Conservation (phyloP, 2,329 filamentous ascomycete species). For the Claviceps sorghi region DNA sequence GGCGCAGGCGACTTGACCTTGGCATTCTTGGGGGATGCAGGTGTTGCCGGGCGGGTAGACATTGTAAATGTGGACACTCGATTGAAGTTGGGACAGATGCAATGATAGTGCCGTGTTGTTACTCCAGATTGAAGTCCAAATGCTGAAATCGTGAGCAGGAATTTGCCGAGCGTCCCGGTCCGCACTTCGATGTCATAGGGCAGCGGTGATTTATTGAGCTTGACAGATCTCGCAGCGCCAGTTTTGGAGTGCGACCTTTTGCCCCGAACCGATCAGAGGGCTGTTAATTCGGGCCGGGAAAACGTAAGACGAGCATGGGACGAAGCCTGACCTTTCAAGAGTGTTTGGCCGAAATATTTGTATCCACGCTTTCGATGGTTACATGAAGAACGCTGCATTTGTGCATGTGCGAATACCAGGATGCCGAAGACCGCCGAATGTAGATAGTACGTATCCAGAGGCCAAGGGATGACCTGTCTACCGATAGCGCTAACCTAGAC, state of each 20-base stretch:
- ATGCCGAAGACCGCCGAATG: background rate
- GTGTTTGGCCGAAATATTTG: no score
- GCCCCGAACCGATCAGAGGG: background rate
- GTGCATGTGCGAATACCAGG: background rate
- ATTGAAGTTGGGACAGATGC: background rate
- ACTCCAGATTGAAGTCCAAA: background rate
- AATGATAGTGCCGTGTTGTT: background rate
- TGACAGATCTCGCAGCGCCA: background rate
- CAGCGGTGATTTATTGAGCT: background rate
- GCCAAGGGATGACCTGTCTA: background rate
- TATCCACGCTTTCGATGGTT: no score
- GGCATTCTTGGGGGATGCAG: slow-evolving; percentile 39
- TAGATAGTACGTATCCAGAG: no score
- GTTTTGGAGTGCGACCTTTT: background rate
- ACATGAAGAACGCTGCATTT: background rate
- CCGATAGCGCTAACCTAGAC: no score
- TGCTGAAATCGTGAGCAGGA: background rate
- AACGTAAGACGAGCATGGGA: background rate
- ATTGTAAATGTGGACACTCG: slow-evolving; percentile 18
- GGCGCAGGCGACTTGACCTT: slow-evolving; percentile 45
- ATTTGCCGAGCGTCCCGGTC: background rate
- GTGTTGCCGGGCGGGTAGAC: slow-evolving; percentile 33
- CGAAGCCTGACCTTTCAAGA: no score
- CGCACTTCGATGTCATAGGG: background rate
- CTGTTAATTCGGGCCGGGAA: background rate